phyloP scores from a whole-genome alignment of 1,284 basidiomycete genomes.

The Earliella scabrosa region DNA sequence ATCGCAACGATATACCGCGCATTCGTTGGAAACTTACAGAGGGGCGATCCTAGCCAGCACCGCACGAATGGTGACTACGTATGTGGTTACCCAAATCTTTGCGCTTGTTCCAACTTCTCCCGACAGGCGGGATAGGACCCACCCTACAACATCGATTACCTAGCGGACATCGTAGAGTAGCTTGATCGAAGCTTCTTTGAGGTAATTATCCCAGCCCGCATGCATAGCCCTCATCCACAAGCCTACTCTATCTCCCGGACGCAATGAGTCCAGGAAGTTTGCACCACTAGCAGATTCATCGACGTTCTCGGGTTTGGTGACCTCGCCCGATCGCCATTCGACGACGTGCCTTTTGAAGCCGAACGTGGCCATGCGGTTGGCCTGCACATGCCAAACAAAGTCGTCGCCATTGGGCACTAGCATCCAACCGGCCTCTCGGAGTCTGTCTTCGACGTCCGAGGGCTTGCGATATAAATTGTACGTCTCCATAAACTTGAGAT shows the following conservation, averaged over 20 bases:
- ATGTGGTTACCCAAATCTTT: too few species aligned
- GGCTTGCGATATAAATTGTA: background rate
- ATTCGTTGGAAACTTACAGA: too few species aligned
- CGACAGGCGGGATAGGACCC: too few species aligned
- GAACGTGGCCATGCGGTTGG: slow-evolving; percentile 2
- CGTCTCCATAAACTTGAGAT: background rate
- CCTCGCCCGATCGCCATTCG: slow-evolving; percentile 1
- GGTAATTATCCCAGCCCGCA: slow-evolving; percentile 10
- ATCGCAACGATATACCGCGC: too few species aligned
- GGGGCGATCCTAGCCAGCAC: too few species aligned
- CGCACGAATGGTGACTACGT: too few species aligned
- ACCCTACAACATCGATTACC: too few species aligned
- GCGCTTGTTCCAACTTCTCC: too few species aligned
- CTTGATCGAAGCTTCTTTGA: slow-evolving; percentile 4
- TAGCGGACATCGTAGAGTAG: slow-evolving; percentile 11
- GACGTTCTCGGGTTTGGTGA: background rate
- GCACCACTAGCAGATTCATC: background rate
- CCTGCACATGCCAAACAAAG: slow-evolving; percentile 11
- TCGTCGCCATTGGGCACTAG: background rate
- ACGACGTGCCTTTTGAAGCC: background rate
- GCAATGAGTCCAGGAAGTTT: slow-evolving; percentile 12
- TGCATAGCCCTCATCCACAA: slow-evolving; percentile 15
- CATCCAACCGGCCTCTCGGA: background rate
- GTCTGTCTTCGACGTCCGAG: background rate
- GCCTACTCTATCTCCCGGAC: slow-evolving; percentile 9